These are phyloP conservation scores for Fulvia fulva DNA, from an alignment of 2,329 filamentous ascomycete genomes.

Conservation along the genomic window DNA sequence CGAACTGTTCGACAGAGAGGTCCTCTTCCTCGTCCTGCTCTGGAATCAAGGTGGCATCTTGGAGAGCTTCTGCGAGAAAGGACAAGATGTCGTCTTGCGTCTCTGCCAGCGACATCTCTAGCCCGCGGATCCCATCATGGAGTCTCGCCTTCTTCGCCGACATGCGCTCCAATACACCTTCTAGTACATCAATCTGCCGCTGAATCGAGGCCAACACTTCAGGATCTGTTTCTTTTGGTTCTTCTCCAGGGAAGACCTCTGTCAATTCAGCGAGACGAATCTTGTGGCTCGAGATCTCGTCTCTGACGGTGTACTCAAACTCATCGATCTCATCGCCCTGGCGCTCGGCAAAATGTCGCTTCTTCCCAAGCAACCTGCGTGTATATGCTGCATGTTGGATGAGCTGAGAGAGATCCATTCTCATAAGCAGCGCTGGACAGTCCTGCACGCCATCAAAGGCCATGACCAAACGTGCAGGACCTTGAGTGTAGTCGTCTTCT, in stretches of 20 bases:
- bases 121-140: no score
- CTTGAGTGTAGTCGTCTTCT: conserved; percentile 6
- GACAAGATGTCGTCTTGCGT: no score
- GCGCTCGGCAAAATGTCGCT: background rate
- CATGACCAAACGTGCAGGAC: background rate
- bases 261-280: background rate
- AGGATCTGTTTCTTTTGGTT: background rate
- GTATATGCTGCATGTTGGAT: background rate
- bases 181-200: background rate
- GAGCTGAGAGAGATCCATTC: conserved; percentile 3
- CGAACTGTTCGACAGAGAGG: no score
- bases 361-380: background rate
- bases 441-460: conserved; percentile 3
- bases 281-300: conserved; percentile 6
- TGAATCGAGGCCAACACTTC: background rate
- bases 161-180: background rate
- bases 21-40: no score
- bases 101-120: no score
- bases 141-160: no score
- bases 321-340: background rate
- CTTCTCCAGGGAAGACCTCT: background rate
- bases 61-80: no score
- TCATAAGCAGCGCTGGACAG: conserved; percentile 1
- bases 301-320: background rate
- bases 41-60: no score